Conservation (phyloP, 2,329 filamentous ascomycete species). For the Stemphylium vesicarium region DNA sequence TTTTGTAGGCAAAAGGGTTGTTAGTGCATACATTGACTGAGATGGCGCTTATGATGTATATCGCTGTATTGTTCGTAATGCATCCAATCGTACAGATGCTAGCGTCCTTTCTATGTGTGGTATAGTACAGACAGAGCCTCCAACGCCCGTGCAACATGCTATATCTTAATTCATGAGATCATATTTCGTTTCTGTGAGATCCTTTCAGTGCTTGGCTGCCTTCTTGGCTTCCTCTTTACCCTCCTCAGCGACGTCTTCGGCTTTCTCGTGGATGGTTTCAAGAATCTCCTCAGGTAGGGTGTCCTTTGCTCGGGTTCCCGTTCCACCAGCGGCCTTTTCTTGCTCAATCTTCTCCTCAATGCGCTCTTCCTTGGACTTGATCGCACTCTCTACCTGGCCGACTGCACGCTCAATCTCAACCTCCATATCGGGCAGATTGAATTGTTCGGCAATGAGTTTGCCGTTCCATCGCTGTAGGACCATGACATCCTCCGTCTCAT, state of each 20-base stretch:
- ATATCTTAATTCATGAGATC: slow-evolving; percentile 10
- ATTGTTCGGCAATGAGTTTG: slow-evolving; percentile 58
- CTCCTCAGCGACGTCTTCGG: slow-evolving; percentile 30
- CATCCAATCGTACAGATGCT: slow-evolving; percentile 10
- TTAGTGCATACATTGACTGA: no score
- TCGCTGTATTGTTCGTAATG: background rate
- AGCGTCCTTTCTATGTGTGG: slow-evolving; percentile 6
- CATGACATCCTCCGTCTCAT: slow-evolving; percentile 55
- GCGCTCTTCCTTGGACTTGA: slow-evolving; percentile 49
- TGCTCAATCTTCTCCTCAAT: slow-evolving; percentile 47
- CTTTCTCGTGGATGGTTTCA: slow-evolving; percentile 32
- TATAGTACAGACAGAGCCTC: slow-evolving; percentile 9
- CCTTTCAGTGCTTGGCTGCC: slow-evolving; percentile 10
- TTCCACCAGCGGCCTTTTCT: slow-evolving; percentile 37
- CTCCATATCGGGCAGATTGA: slow-evolving; percentile 58
- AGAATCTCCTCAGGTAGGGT: slow-evolving; percentile 36
- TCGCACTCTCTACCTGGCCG: slow-evolving; percentile 56
- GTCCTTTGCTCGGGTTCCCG: slow-evolving; percentile 38
- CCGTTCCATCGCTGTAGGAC: slow-evolving; percentile 58
- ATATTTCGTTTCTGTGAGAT: background rate
- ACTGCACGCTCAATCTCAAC: slow-evolving; percentile 61
- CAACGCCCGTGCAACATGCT: slow-evolving; percentile 10
- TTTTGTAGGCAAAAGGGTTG: background rate
- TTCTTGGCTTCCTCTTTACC: slow-evolving; percentile 14
- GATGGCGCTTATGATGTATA: background rate